A percentile compares a stretch with the other conserved stretches of the same genome.
These are phyloP conservation scores for Wickerhamomyces bisporus DNA, from an alignment of 805 yeast species.

Conservation along the genomic window DNA sequence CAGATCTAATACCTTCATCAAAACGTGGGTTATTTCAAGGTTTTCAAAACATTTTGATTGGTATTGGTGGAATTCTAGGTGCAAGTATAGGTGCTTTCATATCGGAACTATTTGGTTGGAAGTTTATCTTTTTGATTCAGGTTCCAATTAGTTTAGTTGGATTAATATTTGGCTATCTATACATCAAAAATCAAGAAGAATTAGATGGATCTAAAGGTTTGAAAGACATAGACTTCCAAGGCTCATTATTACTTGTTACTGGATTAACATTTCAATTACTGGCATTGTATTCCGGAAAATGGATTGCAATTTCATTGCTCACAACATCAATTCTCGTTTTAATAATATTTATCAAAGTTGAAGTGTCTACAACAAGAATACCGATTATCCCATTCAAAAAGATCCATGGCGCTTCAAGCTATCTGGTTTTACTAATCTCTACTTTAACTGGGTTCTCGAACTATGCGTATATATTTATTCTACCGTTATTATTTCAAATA, in stretches of 20 bases:
- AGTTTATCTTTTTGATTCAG: slow-evolving; percentile 34
- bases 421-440: slow-evolving; percentile 26
- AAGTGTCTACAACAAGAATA: slow-evolving; percentile 21
- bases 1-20: slow-evolving; percentile 33
- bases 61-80: slow-evolving; percentile 33
- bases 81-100: slow-evolving; percentile 36
- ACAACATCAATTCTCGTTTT: slow-evolving; percentile 13
- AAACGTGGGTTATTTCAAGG: slow-evolving; percentile 37
- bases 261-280: slow-evolving; percentile 29
- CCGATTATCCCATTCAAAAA: slow-evolving; percentile 32
- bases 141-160: slow-evolving; percentile 29
- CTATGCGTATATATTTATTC: slow-evolving; percentile 35
- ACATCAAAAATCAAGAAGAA: slow-evolving; percentile 27
- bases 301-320: slow-evolving; percentile 3
- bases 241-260: slow-evolving; percentile 28
- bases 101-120: slow-evolving; percentile 34
- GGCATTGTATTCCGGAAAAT: slow-evolving; percentile 21
- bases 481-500: slow-evolving; percentile 39
- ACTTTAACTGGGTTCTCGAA: slow-evolving; percentile 34
- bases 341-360: slow-evolving; percentile 18
- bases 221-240: slow-evolving; percentile 29
- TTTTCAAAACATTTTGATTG: slow-evolving; percentile 32
- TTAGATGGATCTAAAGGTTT: slow-evolving; percentile 11
- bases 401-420: slow-evolving; percentile 22
- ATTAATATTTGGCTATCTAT: slow-evolving; percentile 23